These are phyloP conservation scores for Colletotrichum siamense DNA, from an alignment of 2,329 filamentous ascomycete genomes.

Conservation along the genomic window DNA sequence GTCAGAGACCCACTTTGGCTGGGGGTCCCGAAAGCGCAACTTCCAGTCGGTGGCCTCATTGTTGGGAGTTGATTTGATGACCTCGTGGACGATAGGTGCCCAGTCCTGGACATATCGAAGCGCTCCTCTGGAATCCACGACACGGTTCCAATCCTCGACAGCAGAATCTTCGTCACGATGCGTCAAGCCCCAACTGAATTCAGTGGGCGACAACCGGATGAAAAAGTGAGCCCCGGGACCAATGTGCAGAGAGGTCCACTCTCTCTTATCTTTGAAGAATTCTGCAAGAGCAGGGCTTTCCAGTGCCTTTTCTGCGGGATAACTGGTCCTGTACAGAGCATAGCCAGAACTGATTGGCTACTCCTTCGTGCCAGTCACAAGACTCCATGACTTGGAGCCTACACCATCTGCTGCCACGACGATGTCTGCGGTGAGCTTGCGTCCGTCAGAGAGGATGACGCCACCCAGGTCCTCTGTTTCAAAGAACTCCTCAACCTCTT, in stretches of 20 bases:
- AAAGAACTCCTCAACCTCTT: neutral
- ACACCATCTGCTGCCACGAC: constrained; percentile 3
- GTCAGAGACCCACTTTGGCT: constrained; percentile 41
- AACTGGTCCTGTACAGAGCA: neutral
- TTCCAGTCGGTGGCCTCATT: constrained; percentile 40
- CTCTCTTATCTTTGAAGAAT: neutral
- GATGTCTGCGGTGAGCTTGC: neutral
- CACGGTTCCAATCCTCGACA: neutral
- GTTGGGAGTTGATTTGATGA: constrained; percentile 20
- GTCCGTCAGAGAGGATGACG: neutral
- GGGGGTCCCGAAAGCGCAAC: constrained; percentile 44
- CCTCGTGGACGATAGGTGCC: neutral
- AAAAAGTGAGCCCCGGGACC: neutral
- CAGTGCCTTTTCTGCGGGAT: neutral
- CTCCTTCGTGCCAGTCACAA: neutral
- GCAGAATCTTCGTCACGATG: neutral
- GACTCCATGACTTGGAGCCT: neutral
- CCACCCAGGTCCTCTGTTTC: neutral
- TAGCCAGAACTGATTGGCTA: neutral
- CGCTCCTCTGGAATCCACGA: neutral
- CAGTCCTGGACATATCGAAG: neutral
- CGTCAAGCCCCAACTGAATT: neutral
- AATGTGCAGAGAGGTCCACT: neutral
- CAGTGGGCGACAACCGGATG: neutral
- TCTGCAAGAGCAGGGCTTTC: neutral